Evolutionary conservation across 2,329 filamentous ascomycete genomes (phyloP).

Genomic region (Chrysosporium queenslandicum): DNA sequence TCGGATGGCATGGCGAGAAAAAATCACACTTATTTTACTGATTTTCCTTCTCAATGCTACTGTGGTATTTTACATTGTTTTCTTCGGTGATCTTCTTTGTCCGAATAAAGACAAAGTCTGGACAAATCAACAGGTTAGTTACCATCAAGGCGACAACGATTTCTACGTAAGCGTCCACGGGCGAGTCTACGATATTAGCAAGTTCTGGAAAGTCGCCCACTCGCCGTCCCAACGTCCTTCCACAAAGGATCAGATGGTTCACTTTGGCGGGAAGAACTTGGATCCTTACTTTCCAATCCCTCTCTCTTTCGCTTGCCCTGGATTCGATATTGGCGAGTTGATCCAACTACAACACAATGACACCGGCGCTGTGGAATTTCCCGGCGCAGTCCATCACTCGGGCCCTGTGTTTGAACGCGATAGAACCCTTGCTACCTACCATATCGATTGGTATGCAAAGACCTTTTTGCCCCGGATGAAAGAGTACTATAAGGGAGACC

Average conservation of each 20-base stretch:
- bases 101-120: conserved; percentile 88
- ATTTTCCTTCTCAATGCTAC: conserved; percentile 72
- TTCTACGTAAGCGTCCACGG: conserved; percentile 84
- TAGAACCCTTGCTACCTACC: conserved; percentile 47
- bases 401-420: conserved; percentile 51
- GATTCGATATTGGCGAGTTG: conserved; percentile 53
- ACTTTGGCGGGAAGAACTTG: conserved; percentile 66
- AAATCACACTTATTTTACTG: conserved; percentile 68
- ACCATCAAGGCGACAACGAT: conserved; percentile 61
- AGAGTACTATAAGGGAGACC: conserved; percentile 74
- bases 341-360: conserved; percentile 44
- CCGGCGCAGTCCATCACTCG: conserved; percentile 57
- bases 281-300: conserved; percentile 80
- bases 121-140: conserved; percentile 57
- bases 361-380: conserved; percentile 53
- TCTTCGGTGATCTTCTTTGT: conserved; percentile 73
- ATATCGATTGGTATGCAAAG: conserved; percentile 65
- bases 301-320: conserved; percentile 61
- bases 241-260: conserved; percentile 52
- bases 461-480: conserved; percentile 69
- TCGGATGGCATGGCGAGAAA: conserved; percentile 94
- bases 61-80: conserved; percentile 87
- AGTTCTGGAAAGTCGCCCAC: conserved; percentile 79
- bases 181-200: conserved; percentile 80
- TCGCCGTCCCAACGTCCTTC: conserved; percentile 46